Evolutionary conservation across 805 yeast genomes (phyloP).

Genomic region (Tetrapisispora nanseiensis): DNA sequence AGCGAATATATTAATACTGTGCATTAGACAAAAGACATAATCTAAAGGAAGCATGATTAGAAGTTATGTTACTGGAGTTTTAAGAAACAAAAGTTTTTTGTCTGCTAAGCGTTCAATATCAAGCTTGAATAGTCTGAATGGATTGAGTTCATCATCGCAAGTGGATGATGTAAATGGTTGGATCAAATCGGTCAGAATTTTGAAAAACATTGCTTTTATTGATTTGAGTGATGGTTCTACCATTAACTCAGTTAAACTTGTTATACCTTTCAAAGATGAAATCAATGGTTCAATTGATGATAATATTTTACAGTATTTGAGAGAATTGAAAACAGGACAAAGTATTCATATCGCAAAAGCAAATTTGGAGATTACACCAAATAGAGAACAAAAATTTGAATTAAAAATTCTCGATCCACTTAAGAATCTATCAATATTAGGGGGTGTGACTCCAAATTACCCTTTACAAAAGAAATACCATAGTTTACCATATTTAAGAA

Average conservation of each 20-base stretch:
- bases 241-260: conserved; percentile 44
- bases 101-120: not conserved
- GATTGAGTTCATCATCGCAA: not conserved
- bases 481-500: conserved; percentile 54
- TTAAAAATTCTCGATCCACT: conserved; percentile 31
- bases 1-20: too few relatives aligned
- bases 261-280: conserved; percentile 25
- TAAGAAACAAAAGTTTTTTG: not conserved
- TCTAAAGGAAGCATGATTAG: not conserved
- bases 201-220: conserved; percentile 71
- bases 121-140: not conserved
- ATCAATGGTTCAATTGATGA: not conserved
- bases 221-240: conserved; percentile 75
- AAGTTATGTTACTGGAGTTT: not conserved
- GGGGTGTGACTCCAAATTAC: conserved; percentile 51
- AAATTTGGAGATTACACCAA: conserved; percentile 13
- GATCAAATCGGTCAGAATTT: conserved; percentile 59
- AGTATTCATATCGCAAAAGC: conserved; percentile 37
- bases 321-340: conserved; percentile 36
- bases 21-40: too few relatives aligned
- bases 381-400: conserved; percentile 43
- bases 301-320: conserved; percentile 14
- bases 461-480: conserved; percentile 81
- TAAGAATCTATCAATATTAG: conserved; percentile 40
- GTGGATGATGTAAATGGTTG: conserved; percentile 43